Evolutionary conservation across 176 grass and related monocot species (phyloP), one percentile per base, ranked within the genome.

Genomic region (Hordeum vulgare): DNA sequence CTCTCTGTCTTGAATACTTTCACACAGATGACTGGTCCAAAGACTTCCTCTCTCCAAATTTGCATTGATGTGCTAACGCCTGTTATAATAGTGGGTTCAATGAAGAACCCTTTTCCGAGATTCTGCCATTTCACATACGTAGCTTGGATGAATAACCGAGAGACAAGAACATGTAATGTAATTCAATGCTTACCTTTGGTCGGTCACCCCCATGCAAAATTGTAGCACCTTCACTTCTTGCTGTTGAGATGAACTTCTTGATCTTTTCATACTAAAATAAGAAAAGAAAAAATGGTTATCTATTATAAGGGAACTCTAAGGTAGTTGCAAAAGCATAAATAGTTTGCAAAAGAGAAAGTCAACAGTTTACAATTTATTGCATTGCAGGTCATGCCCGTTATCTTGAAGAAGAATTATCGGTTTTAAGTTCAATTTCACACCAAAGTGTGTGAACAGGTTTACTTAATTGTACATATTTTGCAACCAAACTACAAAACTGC

Each of bases 41-140:
- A 98, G 53, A 92, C 80, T 91, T 98, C 96, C 85, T 94, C 93
- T 88, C 87, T 92, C 96, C 96, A 98, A 84, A 98, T 95, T 98
- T 95, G 93, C 91, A 92, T 98, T 11, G 93, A 95, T 3, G 89
- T 92, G 57, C 87, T 92, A 61, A 95, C 77, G 77, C 94, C 76
- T 78, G 91, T 90, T 93, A 98, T 91, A 81, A 98, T 95, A 51
- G 89, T 86, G 36, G 96, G 96, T 82, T 98, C 96, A 42, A 98
- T 80, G 77, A 93, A 95, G 80, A 90, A 98, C 56, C 96, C 96
- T 85, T 84, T 98, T 57, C 71, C 82, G 64, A 98, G 80, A 87
- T 98, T 89, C 96, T 98, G 93, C 56, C 72, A 87, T 42, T 66
- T 58, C 21, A 83, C 20, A 28, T 33, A 58, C 72, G 9, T 66